phyloP scores from a whole-genome alignment of 2,329 filamentous ascomycete genomes.

The Trichoderma aggressivum region DNA sequence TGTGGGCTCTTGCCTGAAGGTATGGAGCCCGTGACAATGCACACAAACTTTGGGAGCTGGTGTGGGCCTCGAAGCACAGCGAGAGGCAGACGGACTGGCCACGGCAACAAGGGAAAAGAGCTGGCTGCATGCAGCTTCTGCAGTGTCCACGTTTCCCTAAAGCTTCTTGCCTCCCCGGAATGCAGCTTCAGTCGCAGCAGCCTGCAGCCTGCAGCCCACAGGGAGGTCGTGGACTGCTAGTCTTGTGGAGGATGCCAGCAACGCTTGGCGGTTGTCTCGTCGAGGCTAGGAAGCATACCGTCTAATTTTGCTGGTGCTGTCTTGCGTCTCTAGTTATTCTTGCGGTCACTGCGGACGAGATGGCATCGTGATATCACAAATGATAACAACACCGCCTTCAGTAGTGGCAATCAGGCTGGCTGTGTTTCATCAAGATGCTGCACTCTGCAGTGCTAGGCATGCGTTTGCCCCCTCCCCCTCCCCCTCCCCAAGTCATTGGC shows the following conservation, averaged over 20 bases:
- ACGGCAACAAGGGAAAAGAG: slow-evolving; percentile 3
- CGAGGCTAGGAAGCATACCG: slow-evolving; percentile 13
- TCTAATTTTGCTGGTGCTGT: slow-evolving; percentile 16
- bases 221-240: not conserved
- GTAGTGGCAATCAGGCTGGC: not conserved
- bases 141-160: slow-evolving; percentile 12
- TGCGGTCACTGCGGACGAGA: slow-evolving; percentile 11
- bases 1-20: not conserved
- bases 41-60: slow-evolving; percentile 12
- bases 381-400: slow-evolving; percentile 18
- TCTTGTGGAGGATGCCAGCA: not conserved
- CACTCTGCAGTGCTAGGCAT: not conserved
- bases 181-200: not conserved
- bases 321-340: slow-evolving; percentile 13
- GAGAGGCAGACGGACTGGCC: not conserved
- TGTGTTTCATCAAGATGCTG: slow-evolving; percentile 7
- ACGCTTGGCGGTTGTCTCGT: slow-evolving; percentile 6
- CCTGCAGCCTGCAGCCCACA: not conserved
- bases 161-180: slow-evolving; percentile 18
- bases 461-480: too few species aligned
- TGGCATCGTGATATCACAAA: slow-evolving; percentile 15
- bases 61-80: not conserved
- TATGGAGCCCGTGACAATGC: slow-evolving; percentile 12
- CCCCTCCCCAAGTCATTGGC: not conserved
- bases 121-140: slow-evolving; percentile 7